phyloP scores from a whole-genome alignment of 2,329 filamentous ascomycete species.

The Lizonia empirigonia region DNA sequence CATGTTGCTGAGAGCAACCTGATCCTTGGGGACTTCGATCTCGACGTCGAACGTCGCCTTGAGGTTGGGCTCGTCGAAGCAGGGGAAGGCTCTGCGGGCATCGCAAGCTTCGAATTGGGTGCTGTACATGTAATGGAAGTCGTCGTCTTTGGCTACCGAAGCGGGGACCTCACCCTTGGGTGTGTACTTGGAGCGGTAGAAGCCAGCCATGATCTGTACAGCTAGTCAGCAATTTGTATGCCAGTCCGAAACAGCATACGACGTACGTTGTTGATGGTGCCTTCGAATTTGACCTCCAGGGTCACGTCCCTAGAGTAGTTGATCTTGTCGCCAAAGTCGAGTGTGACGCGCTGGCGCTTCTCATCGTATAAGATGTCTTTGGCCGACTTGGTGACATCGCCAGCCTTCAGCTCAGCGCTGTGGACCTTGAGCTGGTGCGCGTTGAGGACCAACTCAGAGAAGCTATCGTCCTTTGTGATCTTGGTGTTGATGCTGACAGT shows the following conservation, averaged over 20 bases:
- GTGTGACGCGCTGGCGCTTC: slow-evolving; percentile 79
- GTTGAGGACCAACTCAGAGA: slow-evolving; percentile 82
- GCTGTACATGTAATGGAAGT: slow-evolving; percentile 75
- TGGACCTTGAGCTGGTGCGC: slow-evolving; percentile 80
- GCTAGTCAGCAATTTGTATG: background rate
- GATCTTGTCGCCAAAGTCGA: slow-evolving; percentile 76
- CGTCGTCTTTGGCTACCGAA: slow-evolving; percentile 75
- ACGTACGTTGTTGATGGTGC: slow-evolving; percentile 77
- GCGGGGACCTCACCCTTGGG: slow-evolving; percentile 71
- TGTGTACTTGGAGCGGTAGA: slow-evolving; percentile 94
- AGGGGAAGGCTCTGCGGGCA: slow-evolving; percentile 92
- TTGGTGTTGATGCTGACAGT: slow-evolving; percentile 79
- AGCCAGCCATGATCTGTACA: slow-evolving; percentile 73
- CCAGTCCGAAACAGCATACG: no score
- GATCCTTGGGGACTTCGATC: slow-evolving; percentile 86
- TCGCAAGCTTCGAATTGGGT: slow-evolving; percentile 98
- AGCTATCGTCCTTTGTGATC: slow-evolving; percentile 65
- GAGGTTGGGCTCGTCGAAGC: slow-evolving; percentile 96
- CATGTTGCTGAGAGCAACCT: slow-evolving; percentile 95
- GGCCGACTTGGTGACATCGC: slow-evolving; percentile 63
- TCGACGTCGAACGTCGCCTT: slow-evolving; percentile 96
- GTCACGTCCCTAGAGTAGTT: slow-evolving; percentile 68
- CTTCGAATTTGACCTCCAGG: slow-evolving; percentile 75
- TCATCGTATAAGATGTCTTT: slow-evolving; percentile 78
- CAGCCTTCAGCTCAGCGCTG: slow-evolving; percentile 65